A percentile compares a stretch with the other conserved stretches of the same genome.
Evolutionary conservation across 495 filamentous ascomycete species (phyloP).

Genomic region (Aspergillus mulundensis): DNA sequence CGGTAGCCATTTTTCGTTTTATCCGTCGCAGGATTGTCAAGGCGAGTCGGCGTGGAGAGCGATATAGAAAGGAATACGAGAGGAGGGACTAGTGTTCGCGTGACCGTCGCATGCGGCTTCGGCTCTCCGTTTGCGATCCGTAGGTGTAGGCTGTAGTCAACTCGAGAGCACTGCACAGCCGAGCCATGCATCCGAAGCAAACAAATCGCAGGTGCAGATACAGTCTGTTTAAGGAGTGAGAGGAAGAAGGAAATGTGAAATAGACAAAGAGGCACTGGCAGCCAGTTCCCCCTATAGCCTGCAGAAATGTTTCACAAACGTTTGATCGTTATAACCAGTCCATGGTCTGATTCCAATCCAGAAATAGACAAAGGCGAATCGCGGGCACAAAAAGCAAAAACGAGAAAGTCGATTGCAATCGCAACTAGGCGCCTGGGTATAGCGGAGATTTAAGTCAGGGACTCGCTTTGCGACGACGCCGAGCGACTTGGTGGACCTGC

Average conservation of each 20-base stretch:
- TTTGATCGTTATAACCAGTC: slow-evolving; percentile 12
- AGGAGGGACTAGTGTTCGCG: neutral
- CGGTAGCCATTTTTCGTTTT: slow-evolving; percentile 17
- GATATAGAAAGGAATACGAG: neutral
- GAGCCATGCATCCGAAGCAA: neutral
- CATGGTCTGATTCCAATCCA: slow-evolving; percentile 3
- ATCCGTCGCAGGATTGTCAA: neutral
- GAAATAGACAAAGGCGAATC: slow-evolving; percentile 4
- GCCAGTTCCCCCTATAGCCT: slow-evolving; percentile 16
- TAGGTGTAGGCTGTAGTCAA: neutral
- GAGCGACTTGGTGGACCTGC: slow-evolving; percentile 3
- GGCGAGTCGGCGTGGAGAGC: neutral
- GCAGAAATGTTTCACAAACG: slow-evolving; percentile 23
- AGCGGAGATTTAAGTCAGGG: slow-evolving; percentile 16
- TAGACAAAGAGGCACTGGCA: neutral
- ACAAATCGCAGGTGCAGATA: neutral
- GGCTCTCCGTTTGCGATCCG: neutral
- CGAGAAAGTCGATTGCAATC: neutral
- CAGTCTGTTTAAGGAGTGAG: neutral
- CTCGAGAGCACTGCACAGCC: neutral
- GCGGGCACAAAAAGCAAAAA: neutral
- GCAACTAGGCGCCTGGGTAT: neutral
- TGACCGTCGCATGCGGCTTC: slow-evolving; percentile 1
- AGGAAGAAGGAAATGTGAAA: slow-evolving; percentile 5
- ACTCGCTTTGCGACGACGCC: neutral